phyloP scores from a whole-genome alignment of 75 land plant species.

The Chamaecyparis obtusa region DNA sequence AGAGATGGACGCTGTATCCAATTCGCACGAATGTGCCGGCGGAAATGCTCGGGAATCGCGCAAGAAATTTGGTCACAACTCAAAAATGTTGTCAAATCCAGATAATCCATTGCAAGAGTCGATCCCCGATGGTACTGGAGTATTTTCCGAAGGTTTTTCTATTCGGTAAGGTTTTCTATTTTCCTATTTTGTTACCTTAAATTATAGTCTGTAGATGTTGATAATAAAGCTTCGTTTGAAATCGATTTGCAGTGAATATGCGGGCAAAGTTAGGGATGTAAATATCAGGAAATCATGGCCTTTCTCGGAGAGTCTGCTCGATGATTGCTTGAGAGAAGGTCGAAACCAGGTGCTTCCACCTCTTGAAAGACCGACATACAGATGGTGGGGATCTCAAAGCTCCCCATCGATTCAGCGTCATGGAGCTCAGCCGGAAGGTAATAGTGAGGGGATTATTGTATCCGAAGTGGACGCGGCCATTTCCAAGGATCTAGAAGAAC shows the following conservation, averaged over 20 bases:
- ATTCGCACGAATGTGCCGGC: background rate
- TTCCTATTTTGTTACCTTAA: background rate
- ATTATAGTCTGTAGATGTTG: background rate
- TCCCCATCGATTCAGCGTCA: background rate
- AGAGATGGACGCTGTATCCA: background rate
- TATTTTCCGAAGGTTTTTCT: background rate
- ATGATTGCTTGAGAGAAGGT: background rate
- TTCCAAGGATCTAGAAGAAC: background rate
- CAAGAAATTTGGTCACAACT: background rate
- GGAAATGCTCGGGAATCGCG: background rate
- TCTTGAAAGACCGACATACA: background rate
- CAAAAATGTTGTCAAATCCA: background rate
- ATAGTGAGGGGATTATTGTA: background rate
- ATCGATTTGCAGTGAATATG: conserved; percentile 2
- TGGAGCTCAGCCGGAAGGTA: background rate
- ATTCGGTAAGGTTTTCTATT: background rate
- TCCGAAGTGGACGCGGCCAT: background rate
- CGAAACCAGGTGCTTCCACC: background rate
- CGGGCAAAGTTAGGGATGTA: background rate
- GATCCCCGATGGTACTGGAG: background rate
- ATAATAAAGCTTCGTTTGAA: background rate
- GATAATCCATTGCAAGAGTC: background rate
- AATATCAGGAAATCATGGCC: conserved; percentile 14
- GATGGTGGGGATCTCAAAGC: conserved; percentile 1
- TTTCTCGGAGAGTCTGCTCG: background rate